phyloP scores from a whole-genome alignment of 192 early-diverging fungal species.

The Gryganskiella cystojenkinii region DNA sequence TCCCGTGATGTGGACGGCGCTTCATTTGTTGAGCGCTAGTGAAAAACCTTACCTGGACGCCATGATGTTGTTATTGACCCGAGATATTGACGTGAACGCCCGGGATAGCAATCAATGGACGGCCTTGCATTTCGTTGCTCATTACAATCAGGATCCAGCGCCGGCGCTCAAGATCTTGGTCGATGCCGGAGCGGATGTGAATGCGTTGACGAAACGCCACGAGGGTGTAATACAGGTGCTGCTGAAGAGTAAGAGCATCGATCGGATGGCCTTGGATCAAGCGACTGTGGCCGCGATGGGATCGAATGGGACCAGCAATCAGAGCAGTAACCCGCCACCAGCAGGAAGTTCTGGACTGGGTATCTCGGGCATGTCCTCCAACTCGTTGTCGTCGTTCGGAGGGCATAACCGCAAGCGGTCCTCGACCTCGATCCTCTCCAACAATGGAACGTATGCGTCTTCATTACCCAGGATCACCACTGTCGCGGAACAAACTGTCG shows the following conservation, averaged over 20 bases:
- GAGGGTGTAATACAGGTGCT: conserved; percentile 43
- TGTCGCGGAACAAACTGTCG: conserved; percentile 17
- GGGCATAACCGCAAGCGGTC: conserved; percentile 36
- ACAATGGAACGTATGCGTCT: conserved; percentile 13
- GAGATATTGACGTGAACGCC: conserved; percentile 43
- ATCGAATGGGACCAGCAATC: no score
- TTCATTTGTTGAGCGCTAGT: conserved; percentile 34
- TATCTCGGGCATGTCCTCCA: not conserved
- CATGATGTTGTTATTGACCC: conserved; percentile 45
- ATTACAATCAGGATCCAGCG: conserved; percentile 51
- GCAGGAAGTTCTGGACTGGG: conserved; percentile 19
- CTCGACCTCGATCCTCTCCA: conserved; percentile 20
- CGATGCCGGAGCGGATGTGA: conserved; percentile 51
- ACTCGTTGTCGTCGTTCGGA: conserved; percentile 18
- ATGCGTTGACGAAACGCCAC: conserved; percentile 38
- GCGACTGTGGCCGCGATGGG: not conserved
- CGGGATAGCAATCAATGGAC: conserved; percentile 50
- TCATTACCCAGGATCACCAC: conserved; percentile 19
- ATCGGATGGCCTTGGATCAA: conserved; percentile 34
- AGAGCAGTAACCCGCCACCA: conserved; percentile 11
- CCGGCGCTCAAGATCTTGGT: conserved; percentile 51
- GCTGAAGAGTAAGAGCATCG: conserved; percentile 52
- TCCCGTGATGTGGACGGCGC: conserved; percentile 52
- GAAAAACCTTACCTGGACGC: conserved; percentile 47
- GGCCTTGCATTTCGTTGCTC: conserved; percentile 45